Evolutionary conservation across 2,329 filamentous ascomycete species (phyloP), one percentile per base, ranked within the genome.

Genomic region (Pseudofabraea citricarpa): DNA sequence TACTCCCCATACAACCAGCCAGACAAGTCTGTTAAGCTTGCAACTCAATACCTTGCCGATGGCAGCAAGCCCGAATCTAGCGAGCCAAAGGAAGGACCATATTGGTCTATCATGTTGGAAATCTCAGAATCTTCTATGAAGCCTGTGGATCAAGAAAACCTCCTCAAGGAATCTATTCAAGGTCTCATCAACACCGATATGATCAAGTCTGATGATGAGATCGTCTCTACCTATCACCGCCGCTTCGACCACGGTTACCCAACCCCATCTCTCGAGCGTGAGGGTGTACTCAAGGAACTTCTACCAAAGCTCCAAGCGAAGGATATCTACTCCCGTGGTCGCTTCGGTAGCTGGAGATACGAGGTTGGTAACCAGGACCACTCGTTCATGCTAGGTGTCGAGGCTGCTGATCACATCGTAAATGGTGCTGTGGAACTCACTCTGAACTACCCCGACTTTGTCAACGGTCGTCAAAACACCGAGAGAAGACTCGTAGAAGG

Each of bases 31-130:
- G 83, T 77, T 63, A 93, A 95, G 77, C 81, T 98, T 44, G 81
- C 90, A 29, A 97, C 93, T 18, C 72, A 89, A 56, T 86, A 90
- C 66, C 77, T 90, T 32, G 93, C 86, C 45, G 78, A 96, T 59
- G 93, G 93, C 65, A 86, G 82, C 68, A 88, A 89, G 72, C 79
- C 90, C 45, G 68, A 74, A 49, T 87, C 80, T 56, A 75, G 74
- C 40, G 82, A 87, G 61, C 71, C 88, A 48, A 79, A 93, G 74
- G 80, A 86, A 61, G 93, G 93, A 24, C 93, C 93, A 32, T 98
- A 98, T 82, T 98, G 93, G 93, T 97, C 91, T 52, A 94, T 98
- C 75, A 98, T 98, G 93, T 74, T 98, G 57, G 93, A 98, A 71
- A 86, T 98, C 49, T 97, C 93, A 23, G 88, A 98, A 71, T 97